Evolutionary conservation across 495 filamentous ascomycete species (phyloP).

Genomic region (Astrothelium subdiscretum): DNA sequence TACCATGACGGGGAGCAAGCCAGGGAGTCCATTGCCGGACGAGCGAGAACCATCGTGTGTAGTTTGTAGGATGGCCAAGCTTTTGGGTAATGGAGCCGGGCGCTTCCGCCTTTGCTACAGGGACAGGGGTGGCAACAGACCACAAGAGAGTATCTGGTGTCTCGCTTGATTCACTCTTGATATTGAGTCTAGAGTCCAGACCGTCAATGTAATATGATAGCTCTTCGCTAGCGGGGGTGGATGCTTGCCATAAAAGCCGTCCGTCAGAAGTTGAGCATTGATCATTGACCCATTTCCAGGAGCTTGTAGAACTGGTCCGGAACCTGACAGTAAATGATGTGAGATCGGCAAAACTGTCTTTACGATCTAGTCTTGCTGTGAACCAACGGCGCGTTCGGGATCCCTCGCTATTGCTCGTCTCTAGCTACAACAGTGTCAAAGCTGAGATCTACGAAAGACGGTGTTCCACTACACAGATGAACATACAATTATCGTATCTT

Average conservation of each 20-base stretch:
- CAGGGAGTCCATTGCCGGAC: conserved; percentile 73
- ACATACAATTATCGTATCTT: conserved; percentile 27
- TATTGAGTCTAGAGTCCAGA: conserved; percentile 45
- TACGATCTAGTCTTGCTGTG: conserved; percentile 18
- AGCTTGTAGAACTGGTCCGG: conserved; percentile 38
- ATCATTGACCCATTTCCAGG: conserved; percentile 66
- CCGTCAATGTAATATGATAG: conserved; percentile 49
- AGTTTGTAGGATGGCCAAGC: conserved; percentile 52
- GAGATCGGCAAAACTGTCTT: not conserved
- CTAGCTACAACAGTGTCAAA: conserved; percentile 28
- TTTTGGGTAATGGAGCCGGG: conserved; percentile 45
- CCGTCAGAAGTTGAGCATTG: conserved; percentile 38
- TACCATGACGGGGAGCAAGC: conserved; percentile 81
- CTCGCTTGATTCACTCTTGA: conserved; percentile 49
- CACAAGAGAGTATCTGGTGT: conserved; percentile 61
- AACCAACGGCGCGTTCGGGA: conserved; percentile 30
- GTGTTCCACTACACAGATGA: conserved; percentile 15
- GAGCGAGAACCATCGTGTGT: conserved; percentile 59
- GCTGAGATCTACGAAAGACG: not conserved
- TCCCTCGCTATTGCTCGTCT: conserved; percentile 19
- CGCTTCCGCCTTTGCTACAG: conserved; percentile 39
- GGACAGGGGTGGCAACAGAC: conserved; percentile 47
- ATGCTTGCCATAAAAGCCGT: conserved; percentile 38
- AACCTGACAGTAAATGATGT: conserved; percentile 68
- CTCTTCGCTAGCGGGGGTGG: conserved; percentile 27